A percentile compares a stretch with the other conserved stretches of the same genome.
These are phyloP conservation scores for Neurospora sp. DNA, from an alignment of 495 filamentous ascomycete genomes.

Conservation along the genomic window DNA sequence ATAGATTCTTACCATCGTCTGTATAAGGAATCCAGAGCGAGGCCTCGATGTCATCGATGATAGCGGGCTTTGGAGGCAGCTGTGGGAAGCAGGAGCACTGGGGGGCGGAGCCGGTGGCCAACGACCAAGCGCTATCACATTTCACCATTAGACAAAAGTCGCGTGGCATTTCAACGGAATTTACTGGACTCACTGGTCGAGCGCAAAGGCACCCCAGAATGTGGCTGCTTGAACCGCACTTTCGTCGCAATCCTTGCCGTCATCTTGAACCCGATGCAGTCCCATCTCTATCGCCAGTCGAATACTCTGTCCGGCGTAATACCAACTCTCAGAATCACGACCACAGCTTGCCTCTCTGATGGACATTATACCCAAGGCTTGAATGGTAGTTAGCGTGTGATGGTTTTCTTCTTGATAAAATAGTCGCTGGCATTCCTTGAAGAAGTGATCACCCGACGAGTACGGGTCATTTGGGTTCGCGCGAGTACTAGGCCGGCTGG, in stretches of 20 bases:
- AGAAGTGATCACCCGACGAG: constrained; percentile 65
- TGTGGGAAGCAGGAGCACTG: constrained; percentile 49
- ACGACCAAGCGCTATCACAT: constrained; percentile 46
- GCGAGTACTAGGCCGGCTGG: constrained; percentile 51
- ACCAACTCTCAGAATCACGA: constrained; percentile 55
- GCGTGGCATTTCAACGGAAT: not conserved
- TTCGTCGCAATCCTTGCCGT: constrained; percentile 39
- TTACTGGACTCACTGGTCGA: constrained; percentile 50
- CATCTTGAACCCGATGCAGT: constrained; percentile 40
- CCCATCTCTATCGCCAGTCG: constrained; percentile 58
- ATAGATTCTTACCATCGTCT: constrained; percentile 38
- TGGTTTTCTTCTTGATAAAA: constrained; percentile 47
- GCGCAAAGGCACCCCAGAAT: constrained; percentile 61
- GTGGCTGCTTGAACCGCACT: constrained; percentile 55
- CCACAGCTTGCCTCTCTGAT: constrained; percentile 54
- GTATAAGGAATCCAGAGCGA: constrained; percentile 49
- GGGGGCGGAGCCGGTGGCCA: constrained; percentile 51
- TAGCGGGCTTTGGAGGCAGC: constrained; percentile 45
- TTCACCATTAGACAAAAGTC: constrained; percentile 1
- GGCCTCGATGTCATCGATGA: constrained; percentile 44
- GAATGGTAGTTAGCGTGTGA: constrained; percentile 62
- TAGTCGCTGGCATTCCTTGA: constrained; percentile 52
- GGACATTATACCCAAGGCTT: constrained; percentile 69
- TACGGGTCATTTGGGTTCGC: constrained; percentile 48
- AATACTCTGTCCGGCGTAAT: constrained; percentile 55